Evolutionary conservation across 768 basidiomycete genomes (phyloP), one percentile per base, ranked within the genome.

Genomic region (Leccinellum luteum): DNA sequence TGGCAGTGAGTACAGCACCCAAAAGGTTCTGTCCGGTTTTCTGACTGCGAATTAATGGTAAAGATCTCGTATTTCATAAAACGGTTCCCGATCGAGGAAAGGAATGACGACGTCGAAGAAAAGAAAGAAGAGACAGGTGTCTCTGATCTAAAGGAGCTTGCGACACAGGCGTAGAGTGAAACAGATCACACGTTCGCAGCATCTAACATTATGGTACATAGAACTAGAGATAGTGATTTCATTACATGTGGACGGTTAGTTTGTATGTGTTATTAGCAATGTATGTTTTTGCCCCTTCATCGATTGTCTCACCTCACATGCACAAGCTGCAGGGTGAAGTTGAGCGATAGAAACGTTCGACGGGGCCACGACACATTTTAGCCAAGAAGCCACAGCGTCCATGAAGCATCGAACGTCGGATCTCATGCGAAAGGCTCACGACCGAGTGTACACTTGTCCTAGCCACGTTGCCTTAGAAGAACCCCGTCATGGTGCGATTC

Each of bases 1-100:
- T 84, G 64, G 64, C 89, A 70, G 86, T 89, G 66, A 66, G 77
- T 74, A 32, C 31, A 21, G 21, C 28, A 30, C 28, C 57, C 30
- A 15, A 45, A 41, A 45, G 12, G 56, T 32, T 54, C 19, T 44
- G 32, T 41, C n/a, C 17, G 52, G 25, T 56, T 31, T n/a, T 35
- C 54, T 63, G 57, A 66, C 44, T 49, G 52, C 43, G 50, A 54
- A 51, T 52, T 23, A 34, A 21, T 28, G 12, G 9, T 28, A n/a
- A 60, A 72, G 71, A 48, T 71, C 51, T 73, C 71, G 19, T 34
- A 66, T 28, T 71, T 74, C 55, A 50, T 73, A 45, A 69, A 69
- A 57, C 64, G 55, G 31, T 65, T 64, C 28, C 59, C 69, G 19
- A 61, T 73, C 55, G 69, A 65, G 32, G 63, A 25, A 43, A 54